Evolutionary conservation across 2,329 filamentous ascomycete genomes (phyloP), one percentile per base, ranked within the genome.

Genomic region (Tolypocladium sp.): DNA sequence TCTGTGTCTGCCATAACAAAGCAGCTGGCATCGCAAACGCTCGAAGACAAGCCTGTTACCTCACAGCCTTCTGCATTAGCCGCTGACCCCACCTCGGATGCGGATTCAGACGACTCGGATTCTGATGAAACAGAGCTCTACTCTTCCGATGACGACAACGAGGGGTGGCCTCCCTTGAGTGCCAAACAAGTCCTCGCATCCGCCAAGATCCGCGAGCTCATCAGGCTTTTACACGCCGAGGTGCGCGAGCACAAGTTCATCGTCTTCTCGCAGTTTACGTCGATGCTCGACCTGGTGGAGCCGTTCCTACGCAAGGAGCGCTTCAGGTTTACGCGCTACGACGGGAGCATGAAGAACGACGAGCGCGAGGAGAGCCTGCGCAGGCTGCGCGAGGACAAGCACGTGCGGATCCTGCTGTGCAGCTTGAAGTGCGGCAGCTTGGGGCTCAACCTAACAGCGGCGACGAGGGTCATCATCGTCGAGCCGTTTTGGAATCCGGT

Each of bases 401-500:
- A 79, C 38, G 94, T 89, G 17, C 84, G 94, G 7, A 86, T 99
- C 5, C 77, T 99, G 54, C 86, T 99, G 20, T 99, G 94, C 74
- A 95, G 90, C 75, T 81, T 99, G 63, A 94, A 96, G 68, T 97
- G 94, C 68, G 94, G 94, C 63, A 92, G 91, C 56, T 75, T 99
- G 53, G 94, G 94, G 2, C 84, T 99, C 35, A 99, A 99, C 73
- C 79, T 99, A 57, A 99, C 94, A 8, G 94, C 92, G 0, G 94
- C 94, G 12, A 94, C 89, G 62, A 84, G 94, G 22, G 94, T 99
- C 4, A 87, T 99, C 57, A 96, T 99, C 66, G 80, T 99, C 51
- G 94, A 99, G 73, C 94, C 94, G 0, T 99, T 99, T 74, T 99
- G 94, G 94, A 99, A 99, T 73, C 94, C 92, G 2, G 86, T 89